Conservation (phyloP, 2,329 filamentous ascomycete species). For the Pleomassaria siparia region DNA sequence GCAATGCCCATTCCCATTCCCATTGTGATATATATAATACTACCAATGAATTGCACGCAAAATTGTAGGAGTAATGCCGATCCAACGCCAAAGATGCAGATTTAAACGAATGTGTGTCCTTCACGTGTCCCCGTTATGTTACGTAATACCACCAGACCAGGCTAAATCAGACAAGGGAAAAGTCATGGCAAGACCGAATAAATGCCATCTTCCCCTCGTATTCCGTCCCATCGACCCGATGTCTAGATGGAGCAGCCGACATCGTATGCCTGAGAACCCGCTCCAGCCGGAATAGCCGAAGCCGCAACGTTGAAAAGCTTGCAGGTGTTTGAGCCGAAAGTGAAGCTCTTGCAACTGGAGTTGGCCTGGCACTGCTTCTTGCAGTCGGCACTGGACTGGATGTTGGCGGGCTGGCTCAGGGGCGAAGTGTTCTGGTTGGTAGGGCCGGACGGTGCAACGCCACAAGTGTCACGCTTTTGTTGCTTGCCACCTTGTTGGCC, state of each 20-base stretch:
- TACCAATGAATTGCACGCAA: too few relatives aligned
- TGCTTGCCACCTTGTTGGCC: conserved; percentile 2
- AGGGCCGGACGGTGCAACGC: conserved; percentile 7
- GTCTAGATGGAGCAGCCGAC: conserved; percentile 12
- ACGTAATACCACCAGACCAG: background rate
- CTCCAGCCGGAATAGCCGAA: conserved; percentile 10
- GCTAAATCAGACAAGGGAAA: background rate
- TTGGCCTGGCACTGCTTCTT: conserved; percentile 11
- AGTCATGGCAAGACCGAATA: background rate
- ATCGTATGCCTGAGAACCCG: conserved; percentile 12
- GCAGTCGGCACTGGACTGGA: conserved; percentile 12
- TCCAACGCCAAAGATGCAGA: too few relatives aligned
- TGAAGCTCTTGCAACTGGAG: conserved; percentile 14
- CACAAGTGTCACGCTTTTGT: conserved; percentile 8
- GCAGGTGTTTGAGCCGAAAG: conserved; percentile 12
- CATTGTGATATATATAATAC: too few relatives aligned
- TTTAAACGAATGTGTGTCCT: too few relatives aligned
- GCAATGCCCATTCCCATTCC: too few relatives aligned
- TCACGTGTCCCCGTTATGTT: background rate
- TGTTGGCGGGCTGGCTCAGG: conserved; percentile 10
- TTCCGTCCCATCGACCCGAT: background rate
- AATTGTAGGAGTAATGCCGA: too few relatives aligned
- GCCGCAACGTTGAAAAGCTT: conserved; percentile 12
- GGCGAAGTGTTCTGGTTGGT: conserved; percentile 8
- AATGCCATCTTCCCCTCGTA: background rate